These are phyloP conservation scores for Beauveria scarabaeidicola DNA, from an alignment of 2,329 filamentous ascomycete genomes.

Conservation along the genomic window DNA sequence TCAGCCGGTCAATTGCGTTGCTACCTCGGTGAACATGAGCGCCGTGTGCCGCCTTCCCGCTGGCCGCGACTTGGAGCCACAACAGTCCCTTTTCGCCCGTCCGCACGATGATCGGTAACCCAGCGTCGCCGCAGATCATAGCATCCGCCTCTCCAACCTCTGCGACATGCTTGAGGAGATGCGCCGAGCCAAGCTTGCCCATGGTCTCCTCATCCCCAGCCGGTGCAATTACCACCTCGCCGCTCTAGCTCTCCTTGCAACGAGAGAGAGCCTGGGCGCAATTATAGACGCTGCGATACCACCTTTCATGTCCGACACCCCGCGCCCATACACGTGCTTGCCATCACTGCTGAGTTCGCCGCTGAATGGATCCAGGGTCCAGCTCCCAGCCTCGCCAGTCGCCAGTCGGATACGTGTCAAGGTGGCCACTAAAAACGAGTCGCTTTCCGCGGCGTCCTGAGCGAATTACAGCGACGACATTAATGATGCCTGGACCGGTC, in stretches of 20 bases:
- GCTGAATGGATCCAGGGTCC: slow-evolving; percentile 7
- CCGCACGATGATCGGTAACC: slow-evolving; percentile 9
- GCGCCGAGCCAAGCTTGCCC: slow-evolving; percentile 10
- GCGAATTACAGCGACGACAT: slow-evolving; percentile 10
- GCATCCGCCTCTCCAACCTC: slow-evolving; percentile 5
- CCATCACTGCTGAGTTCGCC: slow-evolving; percentile 11
- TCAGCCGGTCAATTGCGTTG: slow-evolving; percentile 12
- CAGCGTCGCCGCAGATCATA: slow-evolving; percentile 13
- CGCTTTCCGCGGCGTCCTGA: slow-evolving; percentile 5
- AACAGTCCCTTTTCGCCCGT: slow-evolving; percentile 13
- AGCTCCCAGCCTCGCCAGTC: slow-evolving; percentile 8
- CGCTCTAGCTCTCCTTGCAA: slow-evolving; percentile 6
- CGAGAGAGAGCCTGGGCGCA: slow-evolving; percentile 2
- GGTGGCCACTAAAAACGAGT: slow-evolving; percentile 13
- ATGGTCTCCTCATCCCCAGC: slow-evolving; percentile 14
- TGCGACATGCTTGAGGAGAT: slow-evolving; percentile 8
- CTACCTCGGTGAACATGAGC: slow-evolving; percentile 12
- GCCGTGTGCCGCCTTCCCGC: slow-evolving; percentile 10
- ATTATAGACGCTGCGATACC: slow-evolving; percentile 12
- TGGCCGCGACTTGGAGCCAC: slow-evolving; percentile 11
- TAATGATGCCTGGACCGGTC: slow-evolving; percentile 9
- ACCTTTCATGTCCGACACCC: slow-evolving; percentile 13
- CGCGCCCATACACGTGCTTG: slow-evolving; percentile 10
- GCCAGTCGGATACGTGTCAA: slow-evolving; percentile 12
- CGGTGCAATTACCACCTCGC: slow-evolving; percentile 11